Percentiles rank a stretch among this genome's conserved stretches.
Evolutionary conservation across 176 grass and related monocot genomes (phyloP).

Genomic region (Bothriochloa decipiens): DNA sequence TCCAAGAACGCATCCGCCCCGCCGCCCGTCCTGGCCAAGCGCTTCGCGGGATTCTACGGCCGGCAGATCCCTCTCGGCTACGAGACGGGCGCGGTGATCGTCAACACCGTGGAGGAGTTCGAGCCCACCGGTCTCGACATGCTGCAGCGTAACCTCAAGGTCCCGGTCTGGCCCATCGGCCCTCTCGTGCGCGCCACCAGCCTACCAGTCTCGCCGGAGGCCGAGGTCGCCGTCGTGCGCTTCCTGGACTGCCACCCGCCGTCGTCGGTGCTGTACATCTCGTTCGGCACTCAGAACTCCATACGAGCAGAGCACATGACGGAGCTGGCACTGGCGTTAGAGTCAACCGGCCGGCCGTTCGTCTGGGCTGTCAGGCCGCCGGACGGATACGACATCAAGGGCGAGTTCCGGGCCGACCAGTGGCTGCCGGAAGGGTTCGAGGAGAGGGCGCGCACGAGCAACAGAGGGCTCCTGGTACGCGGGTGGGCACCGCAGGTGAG

Average conservation of each 20-base stretch:
- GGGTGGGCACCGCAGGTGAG: conserved; percentile 49
- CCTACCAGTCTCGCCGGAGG: too few relatives aligned
- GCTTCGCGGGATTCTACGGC: neutral
- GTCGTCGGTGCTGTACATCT: conserved; percentile 40
- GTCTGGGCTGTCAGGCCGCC: conserved; percentile 36
- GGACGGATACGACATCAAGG: neutral
- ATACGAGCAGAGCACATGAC: conserved; percentile 33
- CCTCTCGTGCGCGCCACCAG: conserved; percentile 18
- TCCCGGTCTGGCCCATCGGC: conserved; percentile 23
- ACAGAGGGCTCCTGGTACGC: neutral
- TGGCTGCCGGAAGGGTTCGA: conserved; percentile 46
- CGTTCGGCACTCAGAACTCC: conserved; percentile 41
- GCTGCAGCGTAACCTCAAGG: conserved; percentile 7
- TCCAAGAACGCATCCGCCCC: neutral
- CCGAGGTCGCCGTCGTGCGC: neutral
- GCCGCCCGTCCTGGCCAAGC: neutral
- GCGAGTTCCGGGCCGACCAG: neutral
- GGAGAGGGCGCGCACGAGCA: neutral
- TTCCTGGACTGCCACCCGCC: conserved; percentile 35
- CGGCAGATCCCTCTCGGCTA: conserved; percentile 21
- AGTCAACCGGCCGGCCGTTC: conserved; percentile 41
- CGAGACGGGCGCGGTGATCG: conserved; percentile 26
- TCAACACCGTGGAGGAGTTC: conserved; percentile 48
- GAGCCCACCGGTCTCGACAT: conserved; percentile 44
- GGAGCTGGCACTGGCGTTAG: conserved; percentile 34